Evolutionary conservation across 73 alveolate species (phyloP).

Genomic region (Urostyla sp.): DNA sequence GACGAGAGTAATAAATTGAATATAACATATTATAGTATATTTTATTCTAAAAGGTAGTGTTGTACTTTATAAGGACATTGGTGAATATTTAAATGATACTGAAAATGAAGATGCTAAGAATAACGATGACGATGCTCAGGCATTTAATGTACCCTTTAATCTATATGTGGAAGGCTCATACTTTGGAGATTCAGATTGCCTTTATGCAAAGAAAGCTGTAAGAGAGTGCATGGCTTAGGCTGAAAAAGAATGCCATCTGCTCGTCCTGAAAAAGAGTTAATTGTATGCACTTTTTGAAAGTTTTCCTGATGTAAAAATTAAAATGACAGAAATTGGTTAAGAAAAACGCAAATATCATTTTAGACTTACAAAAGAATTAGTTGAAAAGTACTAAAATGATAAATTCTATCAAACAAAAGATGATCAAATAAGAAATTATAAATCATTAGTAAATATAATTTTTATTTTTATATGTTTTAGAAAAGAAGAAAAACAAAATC

Average conservation of each 20-base stretch:
- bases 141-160: conserved; percentile 53
- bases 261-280: conserved; percentile 31
- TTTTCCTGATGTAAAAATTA: conserved; percentile 10
- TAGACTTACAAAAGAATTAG: conserved; percentile 30
- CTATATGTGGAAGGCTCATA: conserved; percentile 63
- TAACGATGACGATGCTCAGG: conserved; percentile 20
- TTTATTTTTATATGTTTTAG: neutral
- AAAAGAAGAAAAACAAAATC: conserved; percentile 29
- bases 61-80: conserved; percentile 26
- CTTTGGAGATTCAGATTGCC: conserved; percentile 59
- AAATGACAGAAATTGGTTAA: conserved; percentile 58
- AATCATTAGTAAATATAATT: neutral
- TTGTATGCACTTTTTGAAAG: conserved; percentile 36
- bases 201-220: conserved; percentile 25
- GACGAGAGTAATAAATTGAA: conserved; percentile 49
- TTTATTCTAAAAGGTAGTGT: conserved; percentile 69
- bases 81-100: conserved; percentile 11
- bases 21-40: conserved; percentile 32
- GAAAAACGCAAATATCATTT: conserved; percentile 61
- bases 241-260: conserved; percentile 53
- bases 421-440: neutral
- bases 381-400: neutral
- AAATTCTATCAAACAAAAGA: neutral
- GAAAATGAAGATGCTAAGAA: conserved; percentile 26
- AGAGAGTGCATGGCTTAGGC: conserved; percentile 65